Evolutionary conservation across 2,329 filamentous ascomycete genomes (phyloP), one percentile per base, ranked within the genome.

Genomic region (Hymenoscyphus fraxineus): DNA sequence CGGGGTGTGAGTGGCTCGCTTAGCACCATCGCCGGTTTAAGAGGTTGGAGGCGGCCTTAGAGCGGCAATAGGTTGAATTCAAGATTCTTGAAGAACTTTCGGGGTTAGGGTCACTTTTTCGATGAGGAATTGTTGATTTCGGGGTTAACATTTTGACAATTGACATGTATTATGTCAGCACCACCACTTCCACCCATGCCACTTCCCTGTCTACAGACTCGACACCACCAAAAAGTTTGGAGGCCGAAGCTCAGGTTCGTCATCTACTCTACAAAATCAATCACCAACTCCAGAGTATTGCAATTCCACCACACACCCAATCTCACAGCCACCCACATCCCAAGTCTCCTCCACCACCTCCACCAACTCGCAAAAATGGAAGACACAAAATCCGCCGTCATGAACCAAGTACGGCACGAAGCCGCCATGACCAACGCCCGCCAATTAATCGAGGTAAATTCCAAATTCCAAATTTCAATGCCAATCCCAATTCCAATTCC

Each of bases 361-460:
- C 19, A 51, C 19, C 19, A 51, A 58, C 51, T 12, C 32, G 16
- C 58, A 35, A 35, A 67, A 54, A 72, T 77, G 74, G 69, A 72
- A 61, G 73, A 75, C 65, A 70, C 69, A n/a, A 75, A 74, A 65
- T 57, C 69, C 16, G 67, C 67, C 69, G 75, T 70, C 64, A 88
- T 87, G 85, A 83, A 86, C 67, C 75, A 81, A 80, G 69, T 75
- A 78, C 62, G 78, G 84, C 76, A 88, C 86, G 80, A 79, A 83
- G 78, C 82, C 80, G 76, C 83, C 76, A 80, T 90, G 70, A 82
- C 80, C 72, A 93, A 93, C 72, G 89, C 88, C 57, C 84, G 86
- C 68, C 81, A 83, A 69, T 80, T 93, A 72, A 90, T 93, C 72
- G 84, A 89, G 78, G 89, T 90, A 80, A 62, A 80, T 58, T 39